Conservation (phyloP, 2,329 filamentous ascomycete species). For the Laburnicola sp. region DNA sequence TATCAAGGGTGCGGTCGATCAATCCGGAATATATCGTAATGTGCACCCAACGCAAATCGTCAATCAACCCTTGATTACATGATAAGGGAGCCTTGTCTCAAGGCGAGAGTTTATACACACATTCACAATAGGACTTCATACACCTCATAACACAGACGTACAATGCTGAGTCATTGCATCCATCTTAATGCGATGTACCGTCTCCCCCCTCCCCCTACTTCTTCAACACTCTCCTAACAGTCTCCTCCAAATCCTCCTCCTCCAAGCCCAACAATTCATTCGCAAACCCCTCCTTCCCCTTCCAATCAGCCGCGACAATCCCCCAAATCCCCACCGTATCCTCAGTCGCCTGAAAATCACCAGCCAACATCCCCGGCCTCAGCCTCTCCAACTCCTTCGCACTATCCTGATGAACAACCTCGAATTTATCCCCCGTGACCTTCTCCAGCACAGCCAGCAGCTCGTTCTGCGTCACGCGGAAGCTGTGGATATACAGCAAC, state of each 20-base stretch:
- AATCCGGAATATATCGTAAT: too few species aligned
- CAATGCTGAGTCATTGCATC: too few species aligned
- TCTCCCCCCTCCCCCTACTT: slow-evolving; percentile 1
- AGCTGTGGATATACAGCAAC: slow-evolving; percentile 62
- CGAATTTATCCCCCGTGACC: slow-evolving; percentile 56
- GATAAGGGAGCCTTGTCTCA: too few species aligned
- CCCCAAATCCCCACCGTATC: slow-evolving; percentile 42
- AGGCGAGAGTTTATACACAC: too few species aligned
- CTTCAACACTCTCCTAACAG: slow-evolving; percentile 26
- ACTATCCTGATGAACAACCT: slow-evolving; percentile 49
- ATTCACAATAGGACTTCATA: too few species aligned
- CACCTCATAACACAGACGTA: too few species aligned
- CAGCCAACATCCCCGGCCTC: slow-evolving; percentile 39
- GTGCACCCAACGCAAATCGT: too few species aligned
- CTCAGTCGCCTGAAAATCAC: slow-evolving; percentile 36
- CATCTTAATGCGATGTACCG: too few species aligned
- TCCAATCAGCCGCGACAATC: slow-evolving; percentile 41
- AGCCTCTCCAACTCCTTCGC: slow-evolving; percentile 28
- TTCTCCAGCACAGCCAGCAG: slow-evolving; percentile 60
- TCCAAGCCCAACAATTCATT: slow-evolving; percentile 38
- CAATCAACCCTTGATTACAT: too few species aligned
- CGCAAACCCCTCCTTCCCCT: slow-evolving; percentile 34
- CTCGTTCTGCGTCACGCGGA: slow-evolving; percentile 62
- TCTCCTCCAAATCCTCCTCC: slow-evolving; percentile 37
- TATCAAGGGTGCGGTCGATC: too few species aligned